phyloP scores from a whole-genome alignment of 140 eudicot species.

The Anethum foeniculum region DNA sequence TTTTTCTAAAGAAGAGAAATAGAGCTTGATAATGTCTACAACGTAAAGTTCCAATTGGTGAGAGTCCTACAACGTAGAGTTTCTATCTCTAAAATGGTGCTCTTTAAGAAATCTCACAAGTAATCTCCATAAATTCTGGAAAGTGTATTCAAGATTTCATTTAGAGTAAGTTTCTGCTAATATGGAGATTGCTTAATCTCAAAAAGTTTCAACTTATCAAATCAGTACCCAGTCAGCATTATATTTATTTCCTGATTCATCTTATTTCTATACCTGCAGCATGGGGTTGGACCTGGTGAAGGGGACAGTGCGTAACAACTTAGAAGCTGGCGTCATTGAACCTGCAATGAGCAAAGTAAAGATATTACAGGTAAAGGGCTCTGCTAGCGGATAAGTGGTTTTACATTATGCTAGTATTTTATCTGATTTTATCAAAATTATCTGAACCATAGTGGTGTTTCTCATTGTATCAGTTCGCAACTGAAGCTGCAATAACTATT shows the following conservation, averaged over 20 bases:
- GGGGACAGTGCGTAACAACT: constrained; percentile 81
- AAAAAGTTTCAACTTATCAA: not conserved
- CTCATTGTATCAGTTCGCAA: constrained; percentile 62
- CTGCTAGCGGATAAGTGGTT: too few relatives aligned
- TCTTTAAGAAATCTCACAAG: not conserved
- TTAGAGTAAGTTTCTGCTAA: not conserved
- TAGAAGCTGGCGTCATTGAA: constrained; percentile 96
- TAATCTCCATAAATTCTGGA: not conserved
- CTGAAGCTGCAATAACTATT: constrained; percentile 93
- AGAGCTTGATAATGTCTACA: not conserved
- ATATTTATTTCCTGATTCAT: not conserved
- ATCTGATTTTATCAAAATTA: not conserved
- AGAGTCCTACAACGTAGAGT: not conserved
- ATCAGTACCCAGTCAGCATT: not conserved
- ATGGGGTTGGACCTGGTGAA: constrained; percentile 89
- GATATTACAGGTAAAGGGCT: constrained; percentile 61
- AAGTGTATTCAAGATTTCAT: not conserved
- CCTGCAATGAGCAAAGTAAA: constrained; percentile 99
- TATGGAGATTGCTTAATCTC: not conserved
- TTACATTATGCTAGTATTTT: not conserved
- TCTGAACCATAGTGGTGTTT: not conserved
- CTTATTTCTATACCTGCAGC: constrained; percentile 30
- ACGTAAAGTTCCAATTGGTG: not conserved
- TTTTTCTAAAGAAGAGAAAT: not conserved
- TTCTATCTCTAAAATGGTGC: not conserved